phyloP scores from a whole-genome alignment of 331 rosid species.

The Rhamnella rubrinervis region DNA sequence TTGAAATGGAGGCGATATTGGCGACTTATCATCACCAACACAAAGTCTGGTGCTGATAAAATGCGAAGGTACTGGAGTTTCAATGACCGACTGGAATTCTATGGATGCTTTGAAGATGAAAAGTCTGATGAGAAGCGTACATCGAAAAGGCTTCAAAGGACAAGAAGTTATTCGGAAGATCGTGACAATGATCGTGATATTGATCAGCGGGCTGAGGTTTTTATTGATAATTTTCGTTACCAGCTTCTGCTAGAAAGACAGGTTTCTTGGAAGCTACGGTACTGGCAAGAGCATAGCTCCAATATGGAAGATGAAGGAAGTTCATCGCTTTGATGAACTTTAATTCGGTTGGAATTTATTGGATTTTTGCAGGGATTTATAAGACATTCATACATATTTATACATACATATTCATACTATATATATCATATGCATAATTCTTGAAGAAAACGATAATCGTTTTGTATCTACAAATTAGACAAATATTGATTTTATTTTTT shows the following conservation, averaged over 20 bases:
- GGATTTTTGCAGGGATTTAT: too few relatives aligned
- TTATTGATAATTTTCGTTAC: conserved; percentile 49
- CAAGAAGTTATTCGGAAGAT: background rate
- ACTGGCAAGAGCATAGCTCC: conserved; percentile 12
- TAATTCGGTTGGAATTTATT: background rate
- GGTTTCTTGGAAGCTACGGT: conserved; percentile 38
- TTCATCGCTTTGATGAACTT: background rate
- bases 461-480: too few relatives aligned
- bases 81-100: conserved; percentile 6
- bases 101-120: conserved; percentile 31
- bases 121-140: conserved; percentile 2
- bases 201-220: conserved; percentile 58
- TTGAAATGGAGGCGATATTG: conserved; percentile 6
- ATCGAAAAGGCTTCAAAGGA: conserved; percentile 18
- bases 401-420: background rate
- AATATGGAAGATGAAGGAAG: background rate
- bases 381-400: too few relatives aligned
- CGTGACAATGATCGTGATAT: conserved; percentile 16
- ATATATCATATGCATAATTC: background rate
- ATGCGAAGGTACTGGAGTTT: conserved; percentile 24
- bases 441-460: too few relatives aligned
- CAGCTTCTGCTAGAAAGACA: conserved; percentile 47
- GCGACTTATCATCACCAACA: background rate
- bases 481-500: too few relatives aligned
- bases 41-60: background rate